These are phyloP conservation scores for Neurospora sp. DNA, from an alignment of 495 filamentous ascomycete species.

Conservation along the genomic window DNA sequence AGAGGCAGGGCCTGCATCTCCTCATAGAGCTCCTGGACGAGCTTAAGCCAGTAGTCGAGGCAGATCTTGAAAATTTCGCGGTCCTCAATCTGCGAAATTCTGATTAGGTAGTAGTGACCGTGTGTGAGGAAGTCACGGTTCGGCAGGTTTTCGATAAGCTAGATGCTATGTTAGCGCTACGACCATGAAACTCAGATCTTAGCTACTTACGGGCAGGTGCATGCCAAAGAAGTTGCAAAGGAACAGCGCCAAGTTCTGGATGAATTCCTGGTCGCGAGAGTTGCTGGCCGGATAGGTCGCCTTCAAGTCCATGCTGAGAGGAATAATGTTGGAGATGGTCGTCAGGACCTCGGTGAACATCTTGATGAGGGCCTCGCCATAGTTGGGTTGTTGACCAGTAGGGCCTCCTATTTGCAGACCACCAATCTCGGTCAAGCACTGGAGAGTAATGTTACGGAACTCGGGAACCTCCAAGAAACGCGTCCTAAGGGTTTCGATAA, in stretches of 20 bases:
- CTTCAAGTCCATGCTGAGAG: constrained; percentile 79
- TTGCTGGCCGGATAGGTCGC: constrained; percentile 82
- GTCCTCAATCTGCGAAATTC: constrained; percentile 96
- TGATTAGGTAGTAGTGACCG: constrained; percentile 94
- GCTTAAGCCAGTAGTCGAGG: constrained; percentile 96
- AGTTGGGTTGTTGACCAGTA: constrained; percentile 54
- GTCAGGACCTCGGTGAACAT: constrained; percentile 97
- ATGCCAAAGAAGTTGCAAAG: constrained; percentile 91
- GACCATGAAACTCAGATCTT: not conserved
- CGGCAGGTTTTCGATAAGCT: constrained; percentile 92
- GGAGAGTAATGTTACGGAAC: constrained; percentile 92
- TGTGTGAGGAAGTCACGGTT: constrained; percentile 91
- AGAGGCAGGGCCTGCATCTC: constrained; percentile 95
- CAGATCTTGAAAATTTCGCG: constrained; percentile 99
- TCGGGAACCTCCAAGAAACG: constrained; percentile 85
- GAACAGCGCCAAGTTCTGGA: constrained; percentile 92
- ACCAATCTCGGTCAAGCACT: constrained; percentile 95
- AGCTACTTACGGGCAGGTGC: constrained; percentile 68
- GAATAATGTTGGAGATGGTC: constrained; percentile 81
- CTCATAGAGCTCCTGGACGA: constrained; percentile 97
- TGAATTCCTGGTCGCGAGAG: constrained; percentile 90
- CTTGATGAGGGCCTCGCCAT: constrained; percentile 85
- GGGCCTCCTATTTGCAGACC: constrained; percentile 64
- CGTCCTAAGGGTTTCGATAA: constrained; percentile 87
- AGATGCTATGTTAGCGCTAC: constrained; percentile 16